These are phyloP conservation scores for Austroboletus niveus DNA, from an alignment of 1,284 basidiomycete genomes.

Conservation along the genomic window DNA sequence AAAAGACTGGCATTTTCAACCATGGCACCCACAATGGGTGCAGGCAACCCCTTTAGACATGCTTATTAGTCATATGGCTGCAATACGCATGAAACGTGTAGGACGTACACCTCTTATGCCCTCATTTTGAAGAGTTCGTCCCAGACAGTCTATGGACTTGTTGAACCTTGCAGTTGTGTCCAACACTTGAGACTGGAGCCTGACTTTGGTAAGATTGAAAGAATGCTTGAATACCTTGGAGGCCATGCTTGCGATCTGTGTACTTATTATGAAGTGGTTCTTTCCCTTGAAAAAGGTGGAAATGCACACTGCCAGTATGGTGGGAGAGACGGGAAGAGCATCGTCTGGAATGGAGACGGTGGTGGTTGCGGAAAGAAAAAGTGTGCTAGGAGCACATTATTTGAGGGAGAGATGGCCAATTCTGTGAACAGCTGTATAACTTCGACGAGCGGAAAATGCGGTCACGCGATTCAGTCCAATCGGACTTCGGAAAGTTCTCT, in stretches of 20 bases:
- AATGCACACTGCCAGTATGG: conserved; percentile 43
- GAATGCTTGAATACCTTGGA: conserved; percentile 75
- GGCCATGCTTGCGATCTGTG: conserved; percentile 67
- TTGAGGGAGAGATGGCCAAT: too few relatives aligned
- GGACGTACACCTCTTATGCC: conserved; percentile 76
- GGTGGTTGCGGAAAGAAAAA: conserved; percentile 2
- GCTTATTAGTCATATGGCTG: not conserved
- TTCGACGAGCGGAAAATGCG: too few relatives aligned
- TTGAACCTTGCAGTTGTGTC: conserved; percentile 69
- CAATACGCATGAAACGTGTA: not conserved
- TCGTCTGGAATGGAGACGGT: conserved; percentile 22
- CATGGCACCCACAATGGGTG: conserved; percentile 91
- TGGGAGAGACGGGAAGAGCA: conserved; percentile 20
- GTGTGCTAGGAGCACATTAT: conserved; percentile 28
- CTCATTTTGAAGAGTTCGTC: conserved; percentile 77
- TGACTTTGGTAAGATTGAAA: conserved; percentile 79
- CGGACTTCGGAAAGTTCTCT: too few relatives aligned
- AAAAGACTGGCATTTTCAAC: conserved; percentile 91
- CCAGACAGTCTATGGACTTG: conserved; percentile 85
- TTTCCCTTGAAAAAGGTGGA: not conserved
- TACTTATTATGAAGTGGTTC: not conserved
- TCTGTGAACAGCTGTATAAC: too few relatives aligned
- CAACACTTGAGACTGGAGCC: conserved; percentile 84
- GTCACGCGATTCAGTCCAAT: too few relatives aligned
- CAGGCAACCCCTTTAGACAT: conserved; percentile 77